phyloP scores from a whole-genome alignment of 345 rosid species.

The Acer negundo region DNA sequence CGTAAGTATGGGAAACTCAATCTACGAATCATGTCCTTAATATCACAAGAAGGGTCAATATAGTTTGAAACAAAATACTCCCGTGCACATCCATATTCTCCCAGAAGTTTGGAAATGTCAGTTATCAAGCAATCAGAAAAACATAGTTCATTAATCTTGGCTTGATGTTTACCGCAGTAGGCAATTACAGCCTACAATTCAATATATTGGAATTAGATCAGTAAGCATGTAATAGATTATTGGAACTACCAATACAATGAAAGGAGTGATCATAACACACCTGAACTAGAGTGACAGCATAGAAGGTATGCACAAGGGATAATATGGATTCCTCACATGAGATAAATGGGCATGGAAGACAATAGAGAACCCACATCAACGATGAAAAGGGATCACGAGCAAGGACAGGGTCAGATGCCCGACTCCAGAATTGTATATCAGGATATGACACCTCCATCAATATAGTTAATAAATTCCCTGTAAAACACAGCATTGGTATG shows the following conservation, averaged over 20 bases:
- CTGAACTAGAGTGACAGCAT: slow-evolving; percentile 75
- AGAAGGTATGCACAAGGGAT: slow-evolving; percentile 82
- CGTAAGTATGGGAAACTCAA: slow-evolving; percentile 81
- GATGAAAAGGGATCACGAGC: slow-evolving; percentile 93
- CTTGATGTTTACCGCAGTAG: slow-evolving; percentile 39
- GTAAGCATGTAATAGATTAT: not conserved
- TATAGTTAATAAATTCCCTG: slow-evolving; percentile 51
- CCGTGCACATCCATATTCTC: slow-evolving; percentile 45
- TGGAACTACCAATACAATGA: slow-evolving; percentile 11
- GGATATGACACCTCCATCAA: slow-evolving; percentile 47
- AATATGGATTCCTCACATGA: slow-evolving; percentile 73
- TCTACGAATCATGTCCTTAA: slow-evolving; percentile 54
- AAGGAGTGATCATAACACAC: slow-evolving; percentile 39
- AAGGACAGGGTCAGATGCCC: slow-evolving; percentile 81
- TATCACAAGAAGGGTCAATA: slow-evolving; percentile 48
- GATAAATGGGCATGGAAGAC: slow-evolving; percentile 86
- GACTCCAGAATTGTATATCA: slow-evolving; percentile 67
- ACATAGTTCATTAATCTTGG: slow-evolving; percentile 31
- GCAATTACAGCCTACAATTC: slow-evolving; percentile 71
- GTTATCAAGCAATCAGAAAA: slow-evolving; percentile 49
- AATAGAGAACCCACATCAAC: slow-evolving; percentile 91
- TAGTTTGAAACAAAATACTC: slow-evolving; percentile 54
- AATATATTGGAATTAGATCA: slow-evolving; percentile 31
- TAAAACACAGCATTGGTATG: slow-evolving; percentile 19
- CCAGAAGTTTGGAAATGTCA: slow-evolving; percentile 53